Evolutionary conservation across 2,329 filamentous ascomycete species (phyloP), one percentile per base, ranked within the genome.

Genomic region (Alternaria arbusti): DNA sequence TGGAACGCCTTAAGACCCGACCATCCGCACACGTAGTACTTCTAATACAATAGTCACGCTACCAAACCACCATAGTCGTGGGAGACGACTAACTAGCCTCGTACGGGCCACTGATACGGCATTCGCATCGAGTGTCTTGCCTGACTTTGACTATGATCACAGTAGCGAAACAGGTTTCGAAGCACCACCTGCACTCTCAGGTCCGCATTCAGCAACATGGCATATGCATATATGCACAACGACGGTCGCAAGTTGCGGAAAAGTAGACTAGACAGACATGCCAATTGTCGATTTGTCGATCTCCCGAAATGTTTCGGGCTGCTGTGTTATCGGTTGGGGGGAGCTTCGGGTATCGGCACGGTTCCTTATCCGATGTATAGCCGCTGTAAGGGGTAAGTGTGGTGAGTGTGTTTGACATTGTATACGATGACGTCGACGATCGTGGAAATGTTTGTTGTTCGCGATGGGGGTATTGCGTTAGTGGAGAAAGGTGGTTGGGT

Each of bases 221-320:
- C 49, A 52, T 52, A 36, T 52, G 10, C 49, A 52, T 5, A 23
- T 36, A 17, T 36, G 49, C 49, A 52, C 32, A 23, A 22, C 20
- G 20, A 52, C 25, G 9, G 25, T 26, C 25, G 25, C 25, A 8
- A 26, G 25, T 26, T 26, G 25, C 25, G 25, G 10, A 10, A 26
- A 11, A 40, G 8, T 5, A 8, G 30, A 52, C 57, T 28, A 59
- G 22, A 54, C 36, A 17, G 15, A 30, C 15, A 26, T 40, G 36
- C 36, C 43, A 22, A 46, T 32, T 44, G 23, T 22, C 51, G 55
- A 64, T 59, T n/a, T 32, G 59, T 67, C 64, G 59, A 69, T 69
- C 59, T 67, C 66, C 66, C 66, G 66, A 69, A 44, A 50, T 52
- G 43, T 45, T 51, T 69, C 54, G 64, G 62, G 23, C 20, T 8